Conservation (phyloP, 2,329 filamentous ascomycete genomes). For the Xylariales sp. region DNA sequence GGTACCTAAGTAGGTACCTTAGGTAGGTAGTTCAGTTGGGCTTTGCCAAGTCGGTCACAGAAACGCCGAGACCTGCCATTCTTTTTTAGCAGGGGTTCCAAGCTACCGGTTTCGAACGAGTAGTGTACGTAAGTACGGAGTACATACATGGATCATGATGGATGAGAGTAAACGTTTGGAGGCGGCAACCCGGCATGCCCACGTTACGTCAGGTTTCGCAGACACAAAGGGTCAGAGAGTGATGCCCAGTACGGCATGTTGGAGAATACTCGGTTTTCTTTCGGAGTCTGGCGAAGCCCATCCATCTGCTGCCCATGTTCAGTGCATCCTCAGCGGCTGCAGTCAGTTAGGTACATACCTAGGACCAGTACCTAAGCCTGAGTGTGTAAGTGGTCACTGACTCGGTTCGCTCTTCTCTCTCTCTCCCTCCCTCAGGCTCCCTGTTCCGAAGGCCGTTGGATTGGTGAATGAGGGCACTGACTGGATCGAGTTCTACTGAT, state of each 20-base stretch:
- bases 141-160: no score
- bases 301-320: neutral
- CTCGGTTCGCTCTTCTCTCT: neutral
- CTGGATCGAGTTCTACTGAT: no score
- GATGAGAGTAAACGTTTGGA: constrained; percentile 8
- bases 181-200: constrained; percentile 15
- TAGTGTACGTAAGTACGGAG: no score
- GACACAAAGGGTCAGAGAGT: neutral
- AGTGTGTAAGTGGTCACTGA: neutral
- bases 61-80: constrained; percentile 8
- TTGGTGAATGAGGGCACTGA: neutral
- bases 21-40: no score
- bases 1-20: no score
- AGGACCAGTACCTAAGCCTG: no score
- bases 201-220: constrained; percentile 12
- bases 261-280: constrained; percentile 34
- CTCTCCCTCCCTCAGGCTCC: no score
- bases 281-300: constrained; percentile 25
- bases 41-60: neutral
- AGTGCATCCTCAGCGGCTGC: neutral
- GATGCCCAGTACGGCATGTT: constrained; percentile 10
- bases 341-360: neutral
- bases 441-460: neutral
- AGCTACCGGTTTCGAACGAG: constrained; percentile 18
- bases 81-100: constrained; percentile 27